phyloP scores from a whole-genome alignment of 371 early-diverging fungal genomes.

The Circinella umbellata region DNA sequence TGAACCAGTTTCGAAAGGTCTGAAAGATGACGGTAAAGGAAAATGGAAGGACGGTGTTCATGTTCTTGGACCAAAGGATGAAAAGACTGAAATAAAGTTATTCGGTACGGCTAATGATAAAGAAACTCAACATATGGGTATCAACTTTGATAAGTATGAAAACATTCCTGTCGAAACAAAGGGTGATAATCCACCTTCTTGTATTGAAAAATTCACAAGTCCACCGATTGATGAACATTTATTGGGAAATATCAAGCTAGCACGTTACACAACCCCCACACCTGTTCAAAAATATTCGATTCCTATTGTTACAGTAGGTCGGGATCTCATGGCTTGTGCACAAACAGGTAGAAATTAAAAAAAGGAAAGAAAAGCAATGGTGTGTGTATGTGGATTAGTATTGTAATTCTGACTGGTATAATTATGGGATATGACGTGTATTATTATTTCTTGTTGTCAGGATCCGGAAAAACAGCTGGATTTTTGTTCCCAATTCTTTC shows the following conservation, averaged over 20 bases:
- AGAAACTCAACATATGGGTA: slow-evolving; percentile 81
- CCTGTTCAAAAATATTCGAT: slow-evolving; percentile 75
- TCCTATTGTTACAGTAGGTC: slow-evolving; percentile 62
- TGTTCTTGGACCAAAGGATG: slow-evolving; percentile 35
- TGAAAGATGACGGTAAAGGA: slow-evolving; percentile 58
- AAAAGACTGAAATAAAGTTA: slow-evolving; percentile 45
- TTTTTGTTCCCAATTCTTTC: slow-evolving; percentile 67
- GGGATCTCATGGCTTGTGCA: slow-evolving; percentile 82
- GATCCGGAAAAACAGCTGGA: slow-evolving; percentile 79
- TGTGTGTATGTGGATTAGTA: too few relatives aligned
- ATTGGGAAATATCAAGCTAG: slow-evolving; percentile 64
- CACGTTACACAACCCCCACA: slow-evolving; percentile 69
- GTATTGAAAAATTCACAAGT: slow-evolving; percentile 64
- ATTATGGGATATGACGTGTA: too few relatives aligned
- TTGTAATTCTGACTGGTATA: too few relatives aligned
- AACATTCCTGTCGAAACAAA: slow-evolving; percentile 95
- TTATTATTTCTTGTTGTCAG: slow-evolving; percentile 12
- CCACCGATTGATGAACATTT: slow-evolving; percentile 83
- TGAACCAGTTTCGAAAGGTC: not conserved
- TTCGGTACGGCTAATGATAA: slow-evolving; percentile 69
- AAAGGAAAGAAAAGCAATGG: not conserved
- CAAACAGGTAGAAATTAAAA: slow-evolving; percentile 67
- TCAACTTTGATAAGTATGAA: slow-evolving; percentile 97
- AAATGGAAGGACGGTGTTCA: slow-evolving; percentile 75
- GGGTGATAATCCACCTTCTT: slow-evolving; percentile 80